Evolutionary conservation across 2,329 filamentous ascomycete species (phyloP), one percentile per base, ranked within the genome.

Genomic region (Colletotrichum musae): DNA sequence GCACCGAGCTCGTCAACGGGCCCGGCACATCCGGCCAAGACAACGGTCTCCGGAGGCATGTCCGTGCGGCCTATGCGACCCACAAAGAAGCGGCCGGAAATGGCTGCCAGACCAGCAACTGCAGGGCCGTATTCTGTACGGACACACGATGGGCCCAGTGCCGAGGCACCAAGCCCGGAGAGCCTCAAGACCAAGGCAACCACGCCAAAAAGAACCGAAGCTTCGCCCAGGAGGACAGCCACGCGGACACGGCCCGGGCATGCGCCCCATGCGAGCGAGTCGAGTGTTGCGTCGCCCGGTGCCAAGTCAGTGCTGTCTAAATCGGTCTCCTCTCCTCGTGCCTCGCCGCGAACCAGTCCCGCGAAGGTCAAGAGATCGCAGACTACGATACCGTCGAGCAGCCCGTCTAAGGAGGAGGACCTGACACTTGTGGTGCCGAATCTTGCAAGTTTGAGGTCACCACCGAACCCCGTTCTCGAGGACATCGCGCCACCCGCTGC

Each of bases 101-200:
- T 88, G 73, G 84, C 84, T 51, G 81, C 86, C 32, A 84, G 89
- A 66, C 89, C 89, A 41, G 89, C 89, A 13, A 92, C 89, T 13
- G 89, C 89, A 12, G 89, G 89, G 0, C 89, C 89, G 0, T 92
- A 92, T 75, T 91, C 89, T 21, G 85, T 90, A 10, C 83, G 89
- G 72, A 83, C 83, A n/a, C 86, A 87, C 59, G 84, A 85, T 58
- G 78, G 76, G 2, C 77, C 80, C 2, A 79, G 80, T 1, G 58
- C 73, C 0, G 83, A 85, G 73, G 80, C 81, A 15, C 74, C 80
- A 3, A 89, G 87, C 71, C 87, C 87, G 2, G 84, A 86, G 52
- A 81, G 75, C 48, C 72, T 78, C 26, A 86, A 80, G 72, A 75
- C 82, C 18, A 89, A 85, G 77, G 76, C 80, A 53, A 86, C 80